These are phyloP conservation scores for Licmophora abbreviata DNA, from an alignment of 108 stramenopile species.

Conservation along the genomic window DNA sequence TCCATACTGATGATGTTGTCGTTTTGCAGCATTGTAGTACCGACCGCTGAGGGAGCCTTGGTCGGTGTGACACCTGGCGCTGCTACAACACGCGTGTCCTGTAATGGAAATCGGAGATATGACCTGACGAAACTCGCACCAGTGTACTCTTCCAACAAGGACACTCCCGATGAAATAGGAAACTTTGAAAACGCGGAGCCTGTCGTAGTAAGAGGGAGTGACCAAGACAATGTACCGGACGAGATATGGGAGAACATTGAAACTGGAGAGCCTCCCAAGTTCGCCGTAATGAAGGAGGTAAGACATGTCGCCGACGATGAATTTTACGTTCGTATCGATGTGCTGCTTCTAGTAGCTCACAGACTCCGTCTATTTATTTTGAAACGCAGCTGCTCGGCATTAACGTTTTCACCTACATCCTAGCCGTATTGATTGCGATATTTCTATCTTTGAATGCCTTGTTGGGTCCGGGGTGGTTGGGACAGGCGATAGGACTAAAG, in stretches of 20 bases:
- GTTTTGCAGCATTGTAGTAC: no score
- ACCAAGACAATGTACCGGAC: neutral
- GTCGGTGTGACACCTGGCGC: no score
- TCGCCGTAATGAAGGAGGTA: conserved; percentile 57
- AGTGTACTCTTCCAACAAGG: no score
- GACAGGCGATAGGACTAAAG: conserved; percentile 46
- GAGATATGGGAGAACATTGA: conserved; percentile 46
- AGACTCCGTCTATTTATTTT: neutral
- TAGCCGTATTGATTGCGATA: conserved; percentile 47
- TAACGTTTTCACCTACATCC: conserved; percentile 67
- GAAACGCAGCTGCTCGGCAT: conserved; percentile 67
- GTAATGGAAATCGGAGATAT: no score
- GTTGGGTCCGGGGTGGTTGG: conserved; percentile 77
- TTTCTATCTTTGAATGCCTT: conserved; percentile 56
- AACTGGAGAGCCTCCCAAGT: conserved; percentile 40
- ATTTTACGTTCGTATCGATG: neutral
- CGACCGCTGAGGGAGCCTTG: no score
- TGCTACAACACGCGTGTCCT: no score
- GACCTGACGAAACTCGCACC: no score
- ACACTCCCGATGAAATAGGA: no score
- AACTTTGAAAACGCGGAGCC: no score
- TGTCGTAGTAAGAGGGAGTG: neutral
- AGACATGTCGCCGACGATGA: conserved; percentile 5
- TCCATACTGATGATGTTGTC: no score
- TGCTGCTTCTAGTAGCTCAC: neutral